Conservation (phyloP, 805 yeast genomes). For the Spathaspora girioi region DNA sequence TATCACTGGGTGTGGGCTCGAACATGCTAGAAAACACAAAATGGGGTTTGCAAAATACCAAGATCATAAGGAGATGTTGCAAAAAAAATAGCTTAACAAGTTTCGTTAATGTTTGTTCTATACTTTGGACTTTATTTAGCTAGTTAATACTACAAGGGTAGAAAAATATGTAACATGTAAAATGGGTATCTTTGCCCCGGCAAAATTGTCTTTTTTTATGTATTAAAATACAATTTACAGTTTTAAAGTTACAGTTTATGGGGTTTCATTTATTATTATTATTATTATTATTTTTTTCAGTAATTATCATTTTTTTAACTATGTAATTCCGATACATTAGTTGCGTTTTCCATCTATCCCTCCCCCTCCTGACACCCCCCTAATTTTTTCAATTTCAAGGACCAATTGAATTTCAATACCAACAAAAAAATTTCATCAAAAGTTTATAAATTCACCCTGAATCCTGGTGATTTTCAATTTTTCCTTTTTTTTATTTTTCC, state of each 20-base stretch:
- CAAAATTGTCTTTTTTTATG: too few species aligned
- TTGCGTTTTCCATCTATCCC: background rate
- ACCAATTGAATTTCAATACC: conserved; percentile 1
- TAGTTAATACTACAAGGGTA: too few species aligned
- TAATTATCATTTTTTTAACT: background rate
- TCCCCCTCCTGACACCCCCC: background rate
- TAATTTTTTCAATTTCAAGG: background rate
- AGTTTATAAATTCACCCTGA: conserved; percentile 5
- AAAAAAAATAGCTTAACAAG: background rate
- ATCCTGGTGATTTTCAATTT: background rate
- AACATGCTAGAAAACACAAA: background rate
- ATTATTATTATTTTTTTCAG: background rate
- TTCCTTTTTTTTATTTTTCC: conserved; percentile 2
- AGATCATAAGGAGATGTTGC: background rate
- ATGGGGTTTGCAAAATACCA: background rate
- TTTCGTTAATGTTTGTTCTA: too few species aligned
- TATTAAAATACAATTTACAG: background rate
- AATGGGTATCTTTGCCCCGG: conserved; percentile 6
- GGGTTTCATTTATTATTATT: background rate
- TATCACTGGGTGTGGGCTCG: background rate
- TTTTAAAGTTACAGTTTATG: background rate
- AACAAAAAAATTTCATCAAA: background rate
- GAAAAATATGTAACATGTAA: background rate
- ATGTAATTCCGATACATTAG: background rate
- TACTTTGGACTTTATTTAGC: too few species aligned